Base-by-base conservation (phyloP, 1,284 basidiomycete genomes). In the Papiliotrema fonsecae region DNA sequence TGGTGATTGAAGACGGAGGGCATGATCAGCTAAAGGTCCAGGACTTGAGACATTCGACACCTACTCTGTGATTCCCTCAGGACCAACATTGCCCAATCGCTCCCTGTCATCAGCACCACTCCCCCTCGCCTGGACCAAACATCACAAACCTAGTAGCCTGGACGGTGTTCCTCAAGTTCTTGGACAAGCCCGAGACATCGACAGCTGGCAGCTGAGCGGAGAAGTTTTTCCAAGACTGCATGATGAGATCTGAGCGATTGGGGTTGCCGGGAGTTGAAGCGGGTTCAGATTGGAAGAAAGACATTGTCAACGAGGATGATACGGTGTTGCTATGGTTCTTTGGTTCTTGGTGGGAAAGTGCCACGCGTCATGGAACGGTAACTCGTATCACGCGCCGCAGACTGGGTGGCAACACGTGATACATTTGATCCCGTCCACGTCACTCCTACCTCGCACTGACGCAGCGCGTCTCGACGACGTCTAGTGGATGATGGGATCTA, bases 61-160 rank as follows among this genome's bases (percentile, higher is more conserved):
- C 51, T 44, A 80, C 75, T 97, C 94, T 18, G 94, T 98, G 67
- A 98, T 94, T 62, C 94, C 93, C 54, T 91, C 90, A 19, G 86
- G 80, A 14, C 87, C 82, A 50, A 96, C 82, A 62, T 89, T 85
- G 24, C 94, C 94, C 4, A 97, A 79, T 44, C 87, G 81, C 75
- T 98, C 94, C 61, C 80, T 77, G 52, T 24, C 28, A 38, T 48
- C 44, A 63, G 42, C 39, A 19, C 13, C 11, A 14, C 4, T 22
- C 19, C 26, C 34, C 26, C 24, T 19, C 18, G 21, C 7, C 9
- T 30, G 42, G 24, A 10, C 6, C 21, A 4, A 11, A 64, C 70
- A n/a, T n/a, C n/a, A n/a, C n/a, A 39, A 45, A 75, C 75, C 74
- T 83, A n/a, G 89, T 90, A 2, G 87, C 87, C 74, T 94, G 91